Base-by-base conservation (phyloP, 2,329 filamentous ascomycete species). In the Ophiostoma quercus region DNA sequence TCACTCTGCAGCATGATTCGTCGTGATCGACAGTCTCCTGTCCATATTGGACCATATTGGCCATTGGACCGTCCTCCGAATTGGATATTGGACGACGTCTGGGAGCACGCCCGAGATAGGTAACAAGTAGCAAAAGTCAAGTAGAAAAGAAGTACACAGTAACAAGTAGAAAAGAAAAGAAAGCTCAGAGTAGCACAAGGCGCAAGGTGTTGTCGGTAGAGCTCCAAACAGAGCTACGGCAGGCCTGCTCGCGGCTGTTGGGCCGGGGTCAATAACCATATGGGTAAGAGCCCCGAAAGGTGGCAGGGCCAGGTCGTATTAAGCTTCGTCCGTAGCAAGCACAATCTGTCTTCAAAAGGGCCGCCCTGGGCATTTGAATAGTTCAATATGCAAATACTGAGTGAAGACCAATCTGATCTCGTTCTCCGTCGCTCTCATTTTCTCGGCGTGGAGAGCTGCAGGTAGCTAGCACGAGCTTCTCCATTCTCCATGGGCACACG, bases 201-300 rank as follows among this genome's bases (percentile, higher is more conserved):
- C 57, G 12, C 57, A 62, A 62, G 57, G 51, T 57, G 6, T 29
- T 32, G 25, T 62, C 54, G 54, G 54, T 25, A 60, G 54, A 60
- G 54, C 54, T 62, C 57, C 57, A 62, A 62, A 62, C 25, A 34
- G 25, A 62, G 57, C 57, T 60, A 60, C 54, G 54, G 54, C 54
- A 60, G n/a, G 9, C 9, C n/a, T 25, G 11, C 57, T 29, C 57
- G 57, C 57, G 14, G 57, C 25, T 60, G 54, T 19, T 60, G 54
- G 11, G 54, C 3, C 57, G 57, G 57, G 25, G 14, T 62, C 25
- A 5, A 57, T 57, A 62, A 34, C 57, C 57, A 25, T 62, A 62
- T 62, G 57, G 57, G 57, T 32, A 62, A 62, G 57, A 32, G 57
- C 57, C 57, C 57, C 57, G 57, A 62, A 62, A 47, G 16, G 43